phyloP scores from a whole-genome alignment of 352 stramenopile genomes.

The Aphanomyces astaci region DNA sequence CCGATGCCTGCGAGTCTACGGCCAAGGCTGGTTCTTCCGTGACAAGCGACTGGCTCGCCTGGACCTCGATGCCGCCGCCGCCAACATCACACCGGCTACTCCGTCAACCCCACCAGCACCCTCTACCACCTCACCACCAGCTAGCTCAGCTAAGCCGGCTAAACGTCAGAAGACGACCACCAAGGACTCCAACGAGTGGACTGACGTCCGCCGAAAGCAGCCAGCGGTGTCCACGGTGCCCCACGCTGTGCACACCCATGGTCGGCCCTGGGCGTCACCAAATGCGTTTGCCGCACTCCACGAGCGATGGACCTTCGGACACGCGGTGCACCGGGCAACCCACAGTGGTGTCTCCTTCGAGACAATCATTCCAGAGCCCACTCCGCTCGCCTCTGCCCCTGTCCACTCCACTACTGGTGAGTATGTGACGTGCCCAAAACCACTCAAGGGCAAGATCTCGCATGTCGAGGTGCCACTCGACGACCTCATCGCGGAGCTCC shows the following conservation, averaged over 20 bases:
- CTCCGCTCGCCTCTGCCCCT: not conserved
- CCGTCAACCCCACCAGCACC: not conserved
- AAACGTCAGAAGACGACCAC: not conserved
- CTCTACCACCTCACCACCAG: not conserved
- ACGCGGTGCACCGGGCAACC: too few relatives aligned
- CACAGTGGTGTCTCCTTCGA: too few relatives aligned
- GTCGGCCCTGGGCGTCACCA: too few relatives aligned
- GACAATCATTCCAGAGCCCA: not conserved
- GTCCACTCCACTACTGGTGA: not conserved
- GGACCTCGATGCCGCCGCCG: not conserved
- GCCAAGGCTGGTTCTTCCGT: too few relatives aligned
- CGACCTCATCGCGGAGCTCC: not conserved
- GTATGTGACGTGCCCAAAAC: not conserved
- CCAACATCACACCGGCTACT: not conserved
- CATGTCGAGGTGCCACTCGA: not conserved
- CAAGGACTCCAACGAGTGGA: not conserved
- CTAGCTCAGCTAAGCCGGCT: too few relatives aligned
- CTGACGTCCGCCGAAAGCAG: not conserved
- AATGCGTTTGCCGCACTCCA: too few relatives aligned
- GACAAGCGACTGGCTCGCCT: too few relatives aligned
- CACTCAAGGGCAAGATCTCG: not conserved
- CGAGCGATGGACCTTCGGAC: too few relatives aligned
- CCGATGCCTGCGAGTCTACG: too few relatives aligned
- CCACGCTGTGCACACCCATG: not conserved
- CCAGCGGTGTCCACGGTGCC: too few relatives aligned